A percentile compares a stretch with the other conserved stretches of the same genome.
These are phyloP conservation scores for Clitopilus passeckerianus DNA, from an alignment of 768 basidiomycete genomes.

Conservation along the genomic window DNA sequence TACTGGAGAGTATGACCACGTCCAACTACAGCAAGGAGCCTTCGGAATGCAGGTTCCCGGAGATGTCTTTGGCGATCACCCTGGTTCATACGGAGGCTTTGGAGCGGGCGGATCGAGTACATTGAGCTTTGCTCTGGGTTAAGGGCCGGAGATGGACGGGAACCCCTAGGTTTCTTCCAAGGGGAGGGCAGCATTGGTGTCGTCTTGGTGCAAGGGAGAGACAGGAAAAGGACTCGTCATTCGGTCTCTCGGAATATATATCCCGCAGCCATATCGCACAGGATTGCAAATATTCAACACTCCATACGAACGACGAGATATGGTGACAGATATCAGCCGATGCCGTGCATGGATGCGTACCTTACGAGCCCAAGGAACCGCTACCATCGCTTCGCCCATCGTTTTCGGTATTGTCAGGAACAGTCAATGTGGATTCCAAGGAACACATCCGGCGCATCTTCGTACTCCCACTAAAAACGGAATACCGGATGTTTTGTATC, in stretches of 20 bases:
- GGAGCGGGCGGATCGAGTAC: conserved; percentile 12
- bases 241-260: not conserved
- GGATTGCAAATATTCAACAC: not conserved
- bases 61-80: not conserved
- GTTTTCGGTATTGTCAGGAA: not conserved
- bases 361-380: not conserved
- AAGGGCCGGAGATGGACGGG: not conserved
- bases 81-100: conserved; percentile 1
- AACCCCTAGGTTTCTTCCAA: not conserved
- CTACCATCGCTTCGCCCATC: not conserved
- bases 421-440: not conserved
- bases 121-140: conserved; percentile 22
- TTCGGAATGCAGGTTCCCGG: not conserved
- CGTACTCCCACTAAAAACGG: not conserved
- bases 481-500: not conserved
- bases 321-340: not conserved
- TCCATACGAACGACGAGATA: not conserved
- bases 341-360: not conserved
- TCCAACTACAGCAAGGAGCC: not conserved
- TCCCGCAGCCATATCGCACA: not conserved
- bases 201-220: not conserved
- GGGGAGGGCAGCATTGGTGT: not conserved
- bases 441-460: not conserved
- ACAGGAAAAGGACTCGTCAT: not conserved
- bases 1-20: not conserved